Base-by-base conservation (phyloP, 176 grass and related monocot species). In the Avena sativa region DNA sequence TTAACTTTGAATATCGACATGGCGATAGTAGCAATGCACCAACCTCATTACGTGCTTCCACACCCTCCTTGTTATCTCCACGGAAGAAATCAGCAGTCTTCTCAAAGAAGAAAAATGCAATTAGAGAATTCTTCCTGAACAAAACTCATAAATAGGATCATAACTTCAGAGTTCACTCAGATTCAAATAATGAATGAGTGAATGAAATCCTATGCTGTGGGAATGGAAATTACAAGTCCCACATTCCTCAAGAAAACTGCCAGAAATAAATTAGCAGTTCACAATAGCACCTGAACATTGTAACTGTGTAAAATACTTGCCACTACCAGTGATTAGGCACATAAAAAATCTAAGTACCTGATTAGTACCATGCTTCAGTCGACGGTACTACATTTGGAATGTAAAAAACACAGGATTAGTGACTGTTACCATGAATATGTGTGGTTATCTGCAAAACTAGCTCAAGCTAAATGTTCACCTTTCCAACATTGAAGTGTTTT, bases 401-500 rank as follows among this genome's bases (percentile, higher is more conserved):
- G 19, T 71, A 7, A 84, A 71, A 88, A 68, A 40, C 71, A 89
- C 38, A 55, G 9, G 40, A 81, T 87, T 86, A 86, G 78, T 32
- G 83, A 75, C 9, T 83, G 48, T 16, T 83, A 87, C 13, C 51
- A 86, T 70, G 50, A 57, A 87, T 19, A 83, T 16, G 44, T 61
- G 51, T 12, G 76, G 77, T 80, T 65, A 5, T 49, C 12, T 74
- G 23, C 32, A 77, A 69, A 76, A 83, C 81, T 38, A 83, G 62
- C 36, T 64, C 83, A 81, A 87, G 57, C 13, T 25, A 82, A 84
- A 76, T 82, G 62, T 59, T 88, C 79, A 98, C 97, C 94, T 98
- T 98, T 59, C 94, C 97, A 85, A 98, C 94, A 91, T 98, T 98
- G 87, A 98, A 98, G 90, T 98, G 97, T 79, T 96, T 98, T 74